Conservation (phyloP, 2,329 filamentous ascomycete species). For the Cordyceps fumosorosea region DNA sequence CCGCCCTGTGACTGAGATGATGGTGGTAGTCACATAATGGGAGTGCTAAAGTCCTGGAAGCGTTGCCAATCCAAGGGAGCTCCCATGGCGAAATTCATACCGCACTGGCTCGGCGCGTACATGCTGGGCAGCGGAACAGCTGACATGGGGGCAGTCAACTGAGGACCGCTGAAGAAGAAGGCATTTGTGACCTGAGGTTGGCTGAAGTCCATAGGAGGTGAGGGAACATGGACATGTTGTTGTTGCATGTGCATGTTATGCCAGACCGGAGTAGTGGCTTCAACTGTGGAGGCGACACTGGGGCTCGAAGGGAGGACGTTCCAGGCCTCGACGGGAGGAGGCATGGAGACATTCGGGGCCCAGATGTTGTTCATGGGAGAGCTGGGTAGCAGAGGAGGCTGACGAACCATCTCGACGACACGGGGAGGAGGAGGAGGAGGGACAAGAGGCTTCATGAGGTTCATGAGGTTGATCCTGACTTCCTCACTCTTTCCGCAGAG, state of each 20-base stretch:
- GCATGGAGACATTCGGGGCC: constrained; percentile 58
- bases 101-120: constrained; percentile 71
- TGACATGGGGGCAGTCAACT: constrained; percentile 66
- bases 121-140: constrained; percentile 79
- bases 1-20: constrained; percentile 30
- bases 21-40: constrained; percentile 72
- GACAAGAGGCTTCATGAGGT: constrained; percentile 79
- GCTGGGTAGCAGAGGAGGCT: constrained; percentile 78
- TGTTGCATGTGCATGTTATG: constrained; percentile 69
- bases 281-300: constrained; percentile 66
- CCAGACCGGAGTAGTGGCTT: constrained; percentile 70
- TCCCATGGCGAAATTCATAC: constrained; percentile 67
- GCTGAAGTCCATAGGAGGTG: constrained; percentile 73
- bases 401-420: constrained; percentile 82
- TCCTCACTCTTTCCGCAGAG: constrained; percentile 87
- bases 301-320: constrained; percentile 86
- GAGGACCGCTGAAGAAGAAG: constrained; percentile 74
- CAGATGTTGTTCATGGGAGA: constrained; percentile 74
- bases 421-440: constrained; percentile 80
- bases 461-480: constrained; percentile 80
- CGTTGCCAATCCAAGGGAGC: constrained; percentile 74
- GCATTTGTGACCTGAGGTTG: constrained; percentile 63
- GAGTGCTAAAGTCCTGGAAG: constrained; percentile 70
- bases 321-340: constrained; percentile 77
- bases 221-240: constrained; percentile 60